These are phyloP conservation scores for Claviceps arundinis DNA, from an alignment of 2,329 filamentous ascomycete species.

Conservation along the genomic window DNA sequence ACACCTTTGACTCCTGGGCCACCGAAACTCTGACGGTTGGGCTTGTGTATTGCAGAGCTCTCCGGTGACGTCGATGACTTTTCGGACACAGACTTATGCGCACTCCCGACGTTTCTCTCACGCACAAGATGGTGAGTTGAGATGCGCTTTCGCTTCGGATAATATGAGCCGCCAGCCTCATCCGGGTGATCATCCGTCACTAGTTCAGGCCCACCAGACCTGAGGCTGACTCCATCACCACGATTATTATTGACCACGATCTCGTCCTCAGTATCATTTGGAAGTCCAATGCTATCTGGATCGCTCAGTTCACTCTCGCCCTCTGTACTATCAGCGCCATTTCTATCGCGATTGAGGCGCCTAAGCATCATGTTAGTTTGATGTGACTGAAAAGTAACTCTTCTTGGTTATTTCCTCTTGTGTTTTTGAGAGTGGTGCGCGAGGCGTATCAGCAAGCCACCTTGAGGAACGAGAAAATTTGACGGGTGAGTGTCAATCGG, in stretches of 20 bases:
- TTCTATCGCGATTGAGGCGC: constrained; percentile 16
- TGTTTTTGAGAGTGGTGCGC: background rate
- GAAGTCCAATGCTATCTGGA: constrained; percentile 20
- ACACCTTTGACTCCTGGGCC: constrained; percentile 30
- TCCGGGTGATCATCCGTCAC: constrained; percentile 29
- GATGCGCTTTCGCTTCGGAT: constrained; percentile 43
- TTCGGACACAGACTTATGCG: constrained; percentile 16
- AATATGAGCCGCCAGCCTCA: constrained; percentile 25
- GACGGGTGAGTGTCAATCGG: background rate
- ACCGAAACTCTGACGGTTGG: constrained; percentile 13
- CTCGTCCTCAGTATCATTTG: constrained; percentile 34
- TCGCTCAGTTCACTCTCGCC: constrained; percentile 31
- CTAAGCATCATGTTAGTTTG: constrained; percentile 15
- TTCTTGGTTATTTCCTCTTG: background rate
- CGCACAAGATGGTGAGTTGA: constrained; percentile 35
- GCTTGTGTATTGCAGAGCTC: constrained; percentile 14
- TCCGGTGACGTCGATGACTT: constrained; percentile 12
- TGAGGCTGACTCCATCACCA: constrained; percentile 19
- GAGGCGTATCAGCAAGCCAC: background rate
- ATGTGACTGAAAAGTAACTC: background rate
- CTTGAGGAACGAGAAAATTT: background rate
- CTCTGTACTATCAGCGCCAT: constrained; percentile 24
- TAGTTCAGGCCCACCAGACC: constrained; percentile 14
- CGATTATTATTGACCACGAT: constrained; percentile 37
- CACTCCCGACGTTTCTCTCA: constrained; percentile 32